Evolutionary conservation across 805 yeast species (phyloP).

Genomic region (Wickerhamiella lipophila): DNA sequence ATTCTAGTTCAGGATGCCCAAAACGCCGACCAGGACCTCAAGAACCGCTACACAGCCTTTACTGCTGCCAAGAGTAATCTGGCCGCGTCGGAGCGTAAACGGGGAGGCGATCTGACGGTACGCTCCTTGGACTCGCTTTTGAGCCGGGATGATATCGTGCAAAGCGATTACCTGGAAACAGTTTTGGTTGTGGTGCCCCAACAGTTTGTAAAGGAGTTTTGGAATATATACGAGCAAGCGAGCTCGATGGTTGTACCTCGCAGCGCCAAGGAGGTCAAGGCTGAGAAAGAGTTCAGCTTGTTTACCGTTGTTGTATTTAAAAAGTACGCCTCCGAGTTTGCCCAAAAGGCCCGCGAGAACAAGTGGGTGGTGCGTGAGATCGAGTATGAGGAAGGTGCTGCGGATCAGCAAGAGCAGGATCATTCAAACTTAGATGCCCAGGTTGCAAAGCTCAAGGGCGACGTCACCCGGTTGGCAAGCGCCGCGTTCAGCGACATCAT

Average conservation of each 20-base stretch:
- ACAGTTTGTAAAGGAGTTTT: slow-evolving; percentile 44
- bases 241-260: slow-evolving; percentile 83
- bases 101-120: slow-evolving; percentile 84
- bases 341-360: slow-evolving; percentile 60
- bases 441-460: slow-evolving; percentile 59
- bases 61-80: slow-evolving; percentile 72
- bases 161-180: slow-evolving; percentile 77
- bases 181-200: slow-evolving; percentile 83
- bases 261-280: slow-evolving; percentile 55
- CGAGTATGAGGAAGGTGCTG: slow-evolving; percentile 66
- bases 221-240: slow-evolving; percentile 60
- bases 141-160: slow-evolving; percentile 67
- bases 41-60: slow-evolving; percentile 60
- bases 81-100: slow-evolving; percentile 81
- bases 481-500: slow-evolving; percentile 84
- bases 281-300: slow-evolving; percentile 61
- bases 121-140: slow-evolving; percentile 85
- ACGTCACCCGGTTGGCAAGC: slow-evolving; percentile 66
- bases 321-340: slow-evolving; percentile 60
- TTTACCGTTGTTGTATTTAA: slow-evolving; percentile 76
- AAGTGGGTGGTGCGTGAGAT: slow-evolving; percentile 92
- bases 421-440: slow-evolving; percentile 59
- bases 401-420: slow-evolving; percentile 56
- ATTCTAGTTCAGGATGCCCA: slow-evolving; percentile 63
- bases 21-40: slow-evolving; percentile 74